Evolutionary conservation across 2,329 filamentous ascomycete genomes (phyloP), one percentile per base, ranked within the genome.

Genomic region (Xylaria hypoxylon): DNA sequence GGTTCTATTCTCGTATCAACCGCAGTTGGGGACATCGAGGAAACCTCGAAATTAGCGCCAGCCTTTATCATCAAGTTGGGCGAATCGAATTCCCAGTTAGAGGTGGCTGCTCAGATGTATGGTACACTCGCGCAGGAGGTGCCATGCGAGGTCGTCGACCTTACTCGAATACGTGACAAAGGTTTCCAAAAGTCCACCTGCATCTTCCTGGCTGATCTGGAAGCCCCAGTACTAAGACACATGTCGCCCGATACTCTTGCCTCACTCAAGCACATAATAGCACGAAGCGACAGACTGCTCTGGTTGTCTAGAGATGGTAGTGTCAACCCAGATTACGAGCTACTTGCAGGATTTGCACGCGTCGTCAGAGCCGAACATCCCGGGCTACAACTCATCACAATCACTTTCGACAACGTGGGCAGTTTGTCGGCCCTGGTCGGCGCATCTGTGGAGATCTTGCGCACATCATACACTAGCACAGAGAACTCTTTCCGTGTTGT

Each of bases 161-260:
- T 70, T 40, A 40, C n/a, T 35, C 55, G 31, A 31, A 57, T 70
- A 42, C 38, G 42, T 28, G 59, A 70, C 5, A 45, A 64, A 17
- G 59, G 67, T 1, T 13, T 74, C 35, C 56, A 59, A 45, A 59
- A 62, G 0, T 45, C 65, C 11, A 72, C 62, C 4, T 76, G 71
- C 26, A 63, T 76, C 19, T 50, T 76, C 3, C 24, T 76, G 5
- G 60, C 62, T 15, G 74, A 76, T 48, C 57, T 75, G 2, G 68
- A 68, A 47, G 38, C 58, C 2, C 67, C 74, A 0, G 19, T 71
- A 2, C 61, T 76, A 19, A 61, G 60, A 26, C 55, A 70, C 22
- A 67, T 73, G 64, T 67, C 70, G 1, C 48, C 70, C 6, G 55
- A 68, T 1, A 38, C 58, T 2, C 70, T 76, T 28, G 28, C 59